A percentile compares a stretch with the other conserved stretches of the same genome.
Evolutionary conservation across 2,329 filamentous ascomycete species (phyloP).

Genomic region (Rutstroemia sp.): DNA sequence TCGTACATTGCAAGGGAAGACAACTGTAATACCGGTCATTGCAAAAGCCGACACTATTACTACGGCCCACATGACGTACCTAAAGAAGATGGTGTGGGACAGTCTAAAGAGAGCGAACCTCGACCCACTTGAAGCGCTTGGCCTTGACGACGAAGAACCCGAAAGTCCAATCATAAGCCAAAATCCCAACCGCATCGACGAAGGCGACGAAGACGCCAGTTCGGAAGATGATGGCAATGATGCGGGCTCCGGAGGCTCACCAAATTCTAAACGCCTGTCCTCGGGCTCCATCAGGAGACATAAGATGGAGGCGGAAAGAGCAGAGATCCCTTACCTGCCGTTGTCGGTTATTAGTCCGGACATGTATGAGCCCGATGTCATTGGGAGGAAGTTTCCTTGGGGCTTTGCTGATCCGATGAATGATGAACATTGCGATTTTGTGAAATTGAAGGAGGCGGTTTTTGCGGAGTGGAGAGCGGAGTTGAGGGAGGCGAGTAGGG

Average conservation of each 20-base stretch:
- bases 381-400: constrained; percentile 92
- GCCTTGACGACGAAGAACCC: constrained; percentile 66
- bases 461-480: constrained; percentile 92
- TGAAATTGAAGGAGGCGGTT: constrained; percentile 80
- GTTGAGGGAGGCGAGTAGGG: constrained; percentile 80
- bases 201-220: constrained; percentile 43
- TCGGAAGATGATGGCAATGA: constrained; percentile 22
- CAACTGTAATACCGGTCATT: constrained; percentile 89
- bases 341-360: constrained; percentile 93
- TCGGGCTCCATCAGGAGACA: constrained; percentile 28
- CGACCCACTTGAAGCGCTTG: constrained; percentile 81
- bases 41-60: constrained; percentile 96
- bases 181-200: constrained; percentile 42
- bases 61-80: constrained; percentile 83
- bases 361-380: constrained; percentile 69
- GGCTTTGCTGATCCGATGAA: constrained; percentile 94
- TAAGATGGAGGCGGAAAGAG: constrained; percentile 36
- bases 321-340: constrained; percentile 65
- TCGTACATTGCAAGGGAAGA: constrained; percentile 82
- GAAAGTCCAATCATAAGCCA: constrained; percentile 39
- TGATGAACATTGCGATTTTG: constrained; percentile 86
- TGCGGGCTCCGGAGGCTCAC: constrained; percentile 16
- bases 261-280: constrained; percentile 26
- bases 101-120: constrained; percentile 79
- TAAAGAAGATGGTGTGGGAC: constrained; percentile 87